phyloP scores from a whole-genome alignment of 495 filamentous ascomycete genomes.

The Trichoderma asperelloides region DNA sequence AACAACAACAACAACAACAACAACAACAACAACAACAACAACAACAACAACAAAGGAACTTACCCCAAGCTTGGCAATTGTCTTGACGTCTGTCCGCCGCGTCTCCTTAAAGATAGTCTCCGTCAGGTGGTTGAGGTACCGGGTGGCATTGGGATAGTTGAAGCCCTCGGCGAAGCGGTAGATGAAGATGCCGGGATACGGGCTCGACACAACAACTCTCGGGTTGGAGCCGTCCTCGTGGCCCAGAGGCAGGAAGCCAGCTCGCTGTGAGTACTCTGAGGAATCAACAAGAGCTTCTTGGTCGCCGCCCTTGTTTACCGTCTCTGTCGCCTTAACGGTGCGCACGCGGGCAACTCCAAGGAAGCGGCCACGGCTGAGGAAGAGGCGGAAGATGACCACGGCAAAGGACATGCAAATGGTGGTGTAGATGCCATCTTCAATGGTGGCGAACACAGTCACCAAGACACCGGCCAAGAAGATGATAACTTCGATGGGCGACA shows the following conservation, averaged over 20 bases:
- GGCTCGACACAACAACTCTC: slow-evolving; percentile 25
- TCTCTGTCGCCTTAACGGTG: slow-evolving; percentile 5
- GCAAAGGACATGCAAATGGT: slow-evolving; percentile 34
- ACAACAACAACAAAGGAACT: too few relatives aligned
- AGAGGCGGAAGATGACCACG: slow-evolving; percentile 38
- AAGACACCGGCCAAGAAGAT: slow-evolving; percentile 46
- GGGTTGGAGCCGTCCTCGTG: slow-evolving; percentile 36
- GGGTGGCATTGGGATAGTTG: slow-evolving; percentile 43
- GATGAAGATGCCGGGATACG: slow-evolving; percentile 41
- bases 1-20: too few relatives aligned
- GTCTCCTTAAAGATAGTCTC: slow-evolving; percentile 34
- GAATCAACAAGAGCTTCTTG: not conserved
- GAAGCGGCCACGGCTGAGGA: slow-evolving; percentile 35
- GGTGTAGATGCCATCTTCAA: slow-evolving; percentile 46
- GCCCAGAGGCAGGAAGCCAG: slow-evolving; percentile 33
- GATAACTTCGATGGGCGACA: slow-evolving; percentile 40
- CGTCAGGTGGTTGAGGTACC: slow-evolving; percentile 37
- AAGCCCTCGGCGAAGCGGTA: slow-evolving; percentile 45
- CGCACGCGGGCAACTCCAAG: slow-evolving; percentile 25
- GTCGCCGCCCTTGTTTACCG: not conserved
- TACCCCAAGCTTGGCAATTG: slow-evolving; percentile 31
- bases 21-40: too few relatives aligned
- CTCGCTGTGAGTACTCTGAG: not conserved
- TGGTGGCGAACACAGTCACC: slow-evolving; percentile 40
- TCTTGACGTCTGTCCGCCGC: slow-evolving; percentile 27